These are phyloP conservation scores for Scenedesmus sp. DNA, from an alignment of 163 green algal species.

Conservation along the genomic window DNA sequence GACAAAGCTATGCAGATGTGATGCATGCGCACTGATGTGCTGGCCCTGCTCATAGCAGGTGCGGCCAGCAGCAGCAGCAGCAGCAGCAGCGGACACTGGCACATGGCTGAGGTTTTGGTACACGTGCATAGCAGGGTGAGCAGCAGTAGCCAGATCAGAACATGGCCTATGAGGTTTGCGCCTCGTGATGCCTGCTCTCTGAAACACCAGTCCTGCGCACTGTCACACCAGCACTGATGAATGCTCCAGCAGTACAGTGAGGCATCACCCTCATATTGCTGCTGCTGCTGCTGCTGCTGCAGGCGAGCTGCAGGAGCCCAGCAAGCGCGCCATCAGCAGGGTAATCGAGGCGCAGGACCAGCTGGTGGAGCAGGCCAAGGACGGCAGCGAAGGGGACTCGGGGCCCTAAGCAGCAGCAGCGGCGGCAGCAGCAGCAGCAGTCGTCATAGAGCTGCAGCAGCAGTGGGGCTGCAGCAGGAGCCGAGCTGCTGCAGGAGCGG, in stretches of 20 bases:
- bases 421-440: slow-evolving; percentile 5
- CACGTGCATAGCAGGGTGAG: no score
- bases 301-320: slow-evolving; percentile 94
- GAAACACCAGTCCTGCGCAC: not conserved
- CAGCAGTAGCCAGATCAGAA: not conserved
- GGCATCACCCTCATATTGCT: not conserved
- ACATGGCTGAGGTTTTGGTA: no score
- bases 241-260: not conserved
- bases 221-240: no score
- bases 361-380: slow-evolving; percentile 72
- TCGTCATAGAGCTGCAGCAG: not conserved
- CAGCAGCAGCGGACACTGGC: not conserved
- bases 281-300: slow-evolving; percentile 26
- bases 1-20: no score
- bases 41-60: slow-evolving; percentile 85
- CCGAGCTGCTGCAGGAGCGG: not conserved
- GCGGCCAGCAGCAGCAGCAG: not conserved
- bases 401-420: slow-evolving; percentile 16
- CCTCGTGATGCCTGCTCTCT: not conserved
- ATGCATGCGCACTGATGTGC: no score
- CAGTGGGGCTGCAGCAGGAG: not conserved
- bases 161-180: not conserved
- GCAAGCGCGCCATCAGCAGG: slow-evolving; percentile 78
- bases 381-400: slow-evolving; percentile 36
- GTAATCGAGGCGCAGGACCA: slow-evolving; percentile 89